Evolutionary conservation across 768 basidiomycete species (phyloP).

Genomic region (Galerina marginata): DNA sequence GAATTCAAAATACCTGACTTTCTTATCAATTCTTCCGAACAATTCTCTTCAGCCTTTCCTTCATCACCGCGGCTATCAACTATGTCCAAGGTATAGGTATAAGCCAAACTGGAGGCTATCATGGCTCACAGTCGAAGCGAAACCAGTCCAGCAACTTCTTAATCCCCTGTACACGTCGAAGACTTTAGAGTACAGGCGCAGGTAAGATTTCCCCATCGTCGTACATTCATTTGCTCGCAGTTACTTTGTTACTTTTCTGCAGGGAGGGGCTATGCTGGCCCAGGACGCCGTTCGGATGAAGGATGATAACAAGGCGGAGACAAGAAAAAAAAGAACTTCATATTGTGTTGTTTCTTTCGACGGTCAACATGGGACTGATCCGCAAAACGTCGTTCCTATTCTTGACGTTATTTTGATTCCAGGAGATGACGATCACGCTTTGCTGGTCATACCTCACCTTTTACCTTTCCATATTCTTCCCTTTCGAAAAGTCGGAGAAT

Average conservation of each 20-base stretch:
- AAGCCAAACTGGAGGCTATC: slow-evolving; percentile 11
- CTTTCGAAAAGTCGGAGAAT: slow-evolving; percentile 28
- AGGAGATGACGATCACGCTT: slow-evolving; percentile 11
- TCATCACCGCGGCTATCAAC: not conserved
- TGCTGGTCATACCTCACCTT: slow-evolving; percentile 29
- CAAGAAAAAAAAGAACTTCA: not conserved
- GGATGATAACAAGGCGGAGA: not conserved
- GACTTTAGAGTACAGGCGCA: too few species aligned
- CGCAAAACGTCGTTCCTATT: slow-evolving; percentile 29
- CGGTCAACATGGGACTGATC: slow-evolving; percentile 8
- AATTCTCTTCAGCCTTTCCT: slow-evolving; percentile 1
- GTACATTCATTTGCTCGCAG: too few species aligned
- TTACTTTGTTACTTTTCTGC: not conserved
- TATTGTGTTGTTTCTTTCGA: not conserved
- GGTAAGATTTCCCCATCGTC: too few species aligned
- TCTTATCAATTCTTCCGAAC: not conserved
- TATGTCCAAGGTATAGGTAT: slow-evolving; percentile 13
- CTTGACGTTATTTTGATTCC: slow-evolving; percentile 29
- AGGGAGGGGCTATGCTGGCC: not conserved
- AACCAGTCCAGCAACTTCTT: too few species aligned
- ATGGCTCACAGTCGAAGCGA: not conserved
- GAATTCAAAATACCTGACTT: too few species aligned
- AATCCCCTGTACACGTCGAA: too few species aligned
- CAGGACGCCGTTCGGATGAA: not conserved
- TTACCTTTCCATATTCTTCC: slow-evolving; percentile 17